A percentile compares a stretch with the other conserved stretches of the same genome.
These are phyloP conservation scores for Mrakia blollopis DNA, from an alignment of 768 basidiomycete genomes.

Conservation along the genomic window DNA sequence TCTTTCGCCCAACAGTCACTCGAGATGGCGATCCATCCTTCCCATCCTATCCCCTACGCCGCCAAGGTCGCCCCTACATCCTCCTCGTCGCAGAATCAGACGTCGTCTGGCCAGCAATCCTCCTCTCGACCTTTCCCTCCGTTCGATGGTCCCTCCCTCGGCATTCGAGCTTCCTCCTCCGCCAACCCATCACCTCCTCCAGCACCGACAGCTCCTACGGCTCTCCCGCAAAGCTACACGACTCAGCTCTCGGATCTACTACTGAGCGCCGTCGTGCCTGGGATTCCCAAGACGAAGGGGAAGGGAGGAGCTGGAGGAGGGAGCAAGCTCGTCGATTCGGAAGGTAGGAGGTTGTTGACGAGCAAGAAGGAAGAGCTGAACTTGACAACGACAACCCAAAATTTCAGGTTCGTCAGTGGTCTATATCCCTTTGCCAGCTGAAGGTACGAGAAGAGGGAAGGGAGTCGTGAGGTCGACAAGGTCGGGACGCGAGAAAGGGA, in stretches of 20 bases:
- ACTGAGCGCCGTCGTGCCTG: constrained; percentile 28
- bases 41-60: too few relatives aligned
- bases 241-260: constrained; percentile 30
- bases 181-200: neutral
- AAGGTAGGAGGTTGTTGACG: constrained; percentile 9
- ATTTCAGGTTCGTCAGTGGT: constrained; percentile 18
- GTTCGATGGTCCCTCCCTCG: constrained; percentile 2
- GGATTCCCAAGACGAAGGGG: constrained; percentile 26
- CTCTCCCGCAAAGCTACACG: constrained; percentile 26
- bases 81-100: too few relatives aligned
- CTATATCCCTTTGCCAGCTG: neutral
- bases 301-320: neutral
- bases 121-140: neutral
- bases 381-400: constrained; percentile 30
- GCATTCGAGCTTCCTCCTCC: neutral
- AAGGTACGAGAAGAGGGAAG: neutral
- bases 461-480: neutral
- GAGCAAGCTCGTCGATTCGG: neutral
- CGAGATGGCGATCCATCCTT: too few relatives aligned
- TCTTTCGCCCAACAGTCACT: too few relatives aligned
- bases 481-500: neutral
- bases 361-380: constrained; percentile 29
- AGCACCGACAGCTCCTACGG: neutral
- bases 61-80: too few relatives aligned
- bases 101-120: too few relatives aligned